phyloP scores from a whole-genome alignment of 768 basidiomycete species.

The Lactifluus echinatus region DNA sequence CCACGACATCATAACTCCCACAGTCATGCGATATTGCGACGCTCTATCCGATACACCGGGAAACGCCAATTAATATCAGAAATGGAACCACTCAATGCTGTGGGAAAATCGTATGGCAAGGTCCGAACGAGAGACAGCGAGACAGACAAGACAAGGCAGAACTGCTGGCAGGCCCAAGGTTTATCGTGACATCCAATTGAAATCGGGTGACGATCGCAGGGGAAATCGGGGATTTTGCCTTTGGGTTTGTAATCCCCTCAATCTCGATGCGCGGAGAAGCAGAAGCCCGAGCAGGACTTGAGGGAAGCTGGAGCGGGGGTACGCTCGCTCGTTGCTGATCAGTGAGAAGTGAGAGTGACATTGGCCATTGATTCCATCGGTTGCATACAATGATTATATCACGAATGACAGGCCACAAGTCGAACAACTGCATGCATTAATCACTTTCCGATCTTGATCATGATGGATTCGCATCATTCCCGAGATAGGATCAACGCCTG shows the following conservation, averaged over 20 bases:
- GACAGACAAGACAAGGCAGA: background rate
- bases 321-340: background rate
- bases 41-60: no score
- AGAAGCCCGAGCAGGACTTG: background rate
- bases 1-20: no score
- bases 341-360: background rate
- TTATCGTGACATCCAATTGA: background rate
- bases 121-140: background rate
- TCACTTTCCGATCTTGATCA: constrained; percentile 2
- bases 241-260: background rate
- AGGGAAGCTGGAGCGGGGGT: no score
- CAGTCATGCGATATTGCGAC: no score
- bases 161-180: no score
- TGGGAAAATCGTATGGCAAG: background rate
- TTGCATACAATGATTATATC: background rate
- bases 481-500: constrained; percentile 8
- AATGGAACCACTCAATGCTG: background rate
- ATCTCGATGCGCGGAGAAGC: constrained; percentile 15
- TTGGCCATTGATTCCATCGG: background rate
- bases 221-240: constrained; percentile 19
- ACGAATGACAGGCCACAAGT: background rate
- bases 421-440: background rate
- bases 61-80: background rate
- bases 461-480: constrained; percentile 16
- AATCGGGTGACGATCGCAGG: constrained; percentile 20